phyloP scores from a whole-genome alignment of 225 moss, liverwort and hornwort genomes.

The Physcomitrellopsis africana region DNA sequence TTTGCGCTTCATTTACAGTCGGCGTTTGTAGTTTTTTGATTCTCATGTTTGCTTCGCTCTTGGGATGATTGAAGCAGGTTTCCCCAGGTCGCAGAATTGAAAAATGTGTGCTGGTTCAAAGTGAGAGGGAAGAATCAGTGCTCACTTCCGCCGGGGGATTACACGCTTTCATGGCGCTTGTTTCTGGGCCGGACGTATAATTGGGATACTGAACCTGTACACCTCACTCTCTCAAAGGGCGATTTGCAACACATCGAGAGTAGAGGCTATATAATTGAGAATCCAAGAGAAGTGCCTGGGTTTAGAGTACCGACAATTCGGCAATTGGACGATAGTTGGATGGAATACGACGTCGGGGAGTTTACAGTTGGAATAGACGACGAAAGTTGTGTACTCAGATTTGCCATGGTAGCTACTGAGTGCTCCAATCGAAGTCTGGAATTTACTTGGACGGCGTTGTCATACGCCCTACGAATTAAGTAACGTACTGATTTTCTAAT shows the following conservation, averaged over 20 bases:
- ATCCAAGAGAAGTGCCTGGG: neutral
- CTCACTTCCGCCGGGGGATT: conserved; percentile 34
- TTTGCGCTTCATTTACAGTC: neutral
- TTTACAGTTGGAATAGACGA: conserved; percentile 14
- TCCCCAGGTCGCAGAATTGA: conserved; percentile 39
- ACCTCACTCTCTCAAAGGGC: conserved; percentile 31
- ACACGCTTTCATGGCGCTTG: conserved; percentile 41
- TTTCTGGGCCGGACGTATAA: neutral
- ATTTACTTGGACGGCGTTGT: conserved; percentile 27
- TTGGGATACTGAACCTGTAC: conserved; percentile 28
- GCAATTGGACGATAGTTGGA: conserved; percentile 31
- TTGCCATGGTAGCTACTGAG: conserved; percentile 26
- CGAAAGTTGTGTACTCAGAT: conserved; percentile 6
- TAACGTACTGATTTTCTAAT: too few species aligned
- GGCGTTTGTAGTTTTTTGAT: neutral
- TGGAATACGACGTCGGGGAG: conserved; percentile 30
- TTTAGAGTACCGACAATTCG: conserved; percentile 23
- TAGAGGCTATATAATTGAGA: conserved; percentile 32
- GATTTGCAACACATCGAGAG: neutral
- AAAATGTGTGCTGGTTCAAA: conserved; percentile 39
- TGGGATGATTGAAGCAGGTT: conserved; percentile 26
- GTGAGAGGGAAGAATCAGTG: conserved; percentile 32
- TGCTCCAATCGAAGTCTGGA: neutral
- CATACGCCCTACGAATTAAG: neutral
- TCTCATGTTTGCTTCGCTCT: neutral